phyloP scores from a whole-genome alignment of 495 filamentous ascomycete genomes.

The Physcia stellaris region DNA sequence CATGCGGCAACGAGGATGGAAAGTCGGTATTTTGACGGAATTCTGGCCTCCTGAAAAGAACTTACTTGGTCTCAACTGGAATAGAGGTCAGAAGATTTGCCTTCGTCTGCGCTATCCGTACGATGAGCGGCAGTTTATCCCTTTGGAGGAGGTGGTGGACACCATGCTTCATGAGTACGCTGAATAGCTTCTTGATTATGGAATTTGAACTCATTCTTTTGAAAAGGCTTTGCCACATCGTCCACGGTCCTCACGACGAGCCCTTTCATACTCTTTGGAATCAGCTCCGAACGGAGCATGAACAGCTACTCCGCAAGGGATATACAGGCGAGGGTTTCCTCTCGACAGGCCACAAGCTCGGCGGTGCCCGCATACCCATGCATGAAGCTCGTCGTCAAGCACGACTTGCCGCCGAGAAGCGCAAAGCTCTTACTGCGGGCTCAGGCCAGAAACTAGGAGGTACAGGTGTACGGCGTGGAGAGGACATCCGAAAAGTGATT shows the following conservation, averaged over 20 bases:
- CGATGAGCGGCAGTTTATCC: slow-evolving; percentile 66
- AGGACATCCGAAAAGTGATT: slow-evolving; percentile 63
- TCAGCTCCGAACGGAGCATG: slow-evolving; percentile 73
- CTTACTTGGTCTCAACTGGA: slow-evolving; percentile 72
- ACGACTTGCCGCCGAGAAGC: slow-evolving; percentile 61
- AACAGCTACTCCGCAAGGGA: slow-evolving; percentile 59
- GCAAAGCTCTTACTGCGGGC: slow-evolving; percentile 40
- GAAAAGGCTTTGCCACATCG: slow-evolving; percentile 62
- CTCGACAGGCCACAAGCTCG: slow-evolving; percentile 57
- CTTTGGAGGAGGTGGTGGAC: slow-evolving; percentile 65
- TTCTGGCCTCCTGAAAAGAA: slow-evolving; percentile 67
- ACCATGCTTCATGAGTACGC: slow-evolving; percentile 95
- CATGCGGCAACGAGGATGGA: slow-evolving; percentile 78
- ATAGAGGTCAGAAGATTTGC: slow-evolving; percentile 63
- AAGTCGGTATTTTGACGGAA: slow-evolving; percentile 65
- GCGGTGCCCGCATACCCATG: slow-evolving; percentile 50
- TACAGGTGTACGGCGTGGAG: slow-evolving; percentile 39
- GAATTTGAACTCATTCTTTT: slow-evolving; percentile 4
- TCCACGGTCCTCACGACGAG: slow-evolving; percentile 67
- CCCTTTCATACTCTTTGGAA: slow-evolving; percentile 80
- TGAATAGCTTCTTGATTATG: slow-evolving; percentile 9
- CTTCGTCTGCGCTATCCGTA: slow-evolving; percentile 67
- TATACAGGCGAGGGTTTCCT: slow-evolving; percentile 91
- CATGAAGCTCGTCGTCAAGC: slow-evolving; percentile 68
- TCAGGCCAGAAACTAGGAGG: slow-evolving; percentile 70